Base-by-base conservation (phyloP, 1,284 basidiomycete genomes). In the Omphalotus olearius region DNA sequence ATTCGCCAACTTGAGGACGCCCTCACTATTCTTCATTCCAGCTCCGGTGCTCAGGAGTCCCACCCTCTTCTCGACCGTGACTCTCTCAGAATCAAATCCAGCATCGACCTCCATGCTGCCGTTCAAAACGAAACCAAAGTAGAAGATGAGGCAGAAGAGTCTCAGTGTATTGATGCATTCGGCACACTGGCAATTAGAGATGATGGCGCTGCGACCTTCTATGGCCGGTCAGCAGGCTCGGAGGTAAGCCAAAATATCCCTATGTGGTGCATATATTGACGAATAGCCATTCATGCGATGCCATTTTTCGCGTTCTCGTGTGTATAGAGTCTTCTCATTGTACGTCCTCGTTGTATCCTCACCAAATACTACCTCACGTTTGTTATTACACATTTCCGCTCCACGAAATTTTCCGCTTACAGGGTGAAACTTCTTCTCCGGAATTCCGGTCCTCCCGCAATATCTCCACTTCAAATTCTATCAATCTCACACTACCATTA, bases 1-100 rank as follows among this genome's bases (percentile, higher is more conserved):
- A 88, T 89, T 54, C 78, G 85, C 33, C 80, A 80, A 52, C 78
- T 89, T n/a, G 86, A 88, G 64, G 85, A 88, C 55, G 84, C 84
- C 0, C 72, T 89, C n/a, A 71, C 74, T 3, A 73, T 81, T 47
- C 68, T 82, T 18, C 80, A 88, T 50, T 71, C 76, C 4, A 72
- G 73, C 52, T 56, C 73, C 43, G 54, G 54, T 28, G 66, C 72
- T 26, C 64, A 64, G 36, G 83, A 86, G 39, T 58, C 72, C 1
- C 86, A 88, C 62, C 81, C 85, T 2, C 69, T 88, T 1, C 71
- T 88, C 6, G 66, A 71, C 38, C 76, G 82, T 13, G 84, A 87
- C 2, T 68, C 83, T 23, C 71, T 88, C 18, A 78, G 76, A n/a
- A 74, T 88, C 61, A 88, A 88, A 63, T 87, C 81, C 0, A 80